Evolutionary conservation across 1,139 yeast genomes (phyloP).

Genomic region (Groenewaldozyma auringiensis): DNA sequence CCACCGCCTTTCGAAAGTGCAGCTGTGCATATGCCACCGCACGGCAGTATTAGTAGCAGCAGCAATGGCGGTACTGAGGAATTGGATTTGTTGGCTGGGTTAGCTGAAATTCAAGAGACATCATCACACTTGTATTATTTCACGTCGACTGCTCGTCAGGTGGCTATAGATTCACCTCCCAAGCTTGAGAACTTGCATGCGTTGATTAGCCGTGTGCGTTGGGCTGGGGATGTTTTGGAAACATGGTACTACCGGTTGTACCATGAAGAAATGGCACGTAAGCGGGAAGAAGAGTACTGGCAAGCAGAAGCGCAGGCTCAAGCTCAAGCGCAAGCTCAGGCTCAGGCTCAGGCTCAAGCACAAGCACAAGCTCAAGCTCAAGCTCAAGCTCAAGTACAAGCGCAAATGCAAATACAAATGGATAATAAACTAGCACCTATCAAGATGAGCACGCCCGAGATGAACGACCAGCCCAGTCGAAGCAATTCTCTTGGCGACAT

Average conservation of each 20-base stretch:
- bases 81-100: constrained; percentile 10
- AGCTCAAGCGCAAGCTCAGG: not conserved
- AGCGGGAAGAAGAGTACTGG: constrained; percentile 2
- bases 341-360: constrained; percentile 8
- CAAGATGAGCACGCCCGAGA: not conserved
- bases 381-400: constrained; percentile 6
- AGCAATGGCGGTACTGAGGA: not conserved
- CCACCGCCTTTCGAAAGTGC: not conserved
- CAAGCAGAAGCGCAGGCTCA: not conserved
- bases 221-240: constrained; percentile 18
- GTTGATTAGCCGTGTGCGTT: constrained; percentile 15
- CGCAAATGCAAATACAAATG: not conserved
- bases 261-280: constrained; percentile 9
- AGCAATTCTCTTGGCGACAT: not conserved
- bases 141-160: constrained; percentile 11
- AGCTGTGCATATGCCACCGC: not conserved
- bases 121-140: constrained; percentile 20
- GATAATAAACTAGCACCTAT: not conserved
- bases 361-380: constrained; percentile 8
- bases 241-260: constrained; percentile 18
- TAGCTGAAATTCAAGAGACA: constrained; percentile 19
- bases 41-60: not conserved
- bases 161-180: constrained; percentile 12
- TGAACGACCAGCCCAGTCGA: not conserved
- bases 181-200: constrained; percentile 16